These are phyloP conservation scores for Colletotrichum australisinense DNA, from an alignment of 2,329 filamentous ascomycete genomes.

Conservation along the genomic window DNA sequence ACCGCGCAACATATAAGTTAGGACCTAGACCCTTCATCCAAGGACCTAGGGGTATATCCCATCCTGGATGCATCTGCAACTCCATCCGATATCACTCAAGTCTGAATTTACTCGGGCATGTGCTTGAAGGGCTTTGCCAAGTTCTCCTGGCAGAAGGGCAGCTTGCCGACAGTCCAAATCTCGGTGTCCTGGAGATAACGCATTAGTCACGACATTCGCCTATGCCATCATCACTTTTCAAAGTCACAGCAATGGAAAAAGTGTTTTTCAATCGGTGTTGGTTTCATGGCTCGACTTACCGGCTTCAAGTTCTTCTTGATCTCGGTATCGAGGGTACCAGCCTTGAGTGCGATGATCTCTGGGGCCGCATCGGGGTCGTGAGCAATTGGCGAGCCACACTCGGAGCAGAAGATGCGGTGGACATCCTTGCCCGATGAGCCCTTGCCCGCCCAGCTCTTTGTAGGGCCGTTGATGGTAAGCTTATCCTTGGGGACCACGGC, in stretches of 20 bases:
- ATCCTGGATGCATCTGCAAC: background rate
- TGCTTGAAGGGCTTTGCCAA: constrained; percentile 71
- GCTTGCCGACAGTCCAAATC: constrained; percentile 77
- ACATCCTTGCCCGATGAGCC: constrained; percentile 72
- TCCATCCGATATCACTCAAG: background rate
- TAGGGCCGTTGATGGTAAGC: constrained; percentile 70
- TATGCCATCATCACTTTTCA: background rate
- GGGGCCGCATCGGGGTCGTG: constrained; percentile 79
- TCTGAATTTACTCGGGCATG: constrained; percentile 66
- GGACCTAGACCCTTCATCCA: background rate
- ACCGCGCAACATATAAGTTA: constrained; percentile 6
- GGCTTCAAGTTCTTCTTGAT: constrained; percentile 77
- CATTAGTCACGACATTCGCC: background rate
- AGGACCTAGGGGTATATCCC: background rate
- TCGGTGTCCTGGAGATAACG: constrained; percentile 64
- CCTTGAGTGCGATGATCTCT: constrained; percentile 77
- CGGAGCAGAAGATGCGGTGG: constrained; percentile 76
- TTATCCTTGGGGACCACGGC: constrained; percentile 74
- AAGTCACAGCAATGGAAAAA: background rate
- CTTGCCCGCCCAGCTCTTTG: constrained; percentile 72
- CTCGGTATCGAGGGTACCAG: constrained; percentile 70
- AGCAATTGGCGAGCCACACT: constrained; percentile 77
- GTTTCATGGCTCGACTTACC: constrained; percentile 49
- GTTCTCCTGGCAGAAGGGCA: constrained; percentile 76
- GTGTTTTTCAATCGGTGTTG: background rate